These are phyloP conservation scores for Citrullus mucosospermus DNA, from an alignment of 306 rosid genomes.

Conservation along the genomic window DNA sequence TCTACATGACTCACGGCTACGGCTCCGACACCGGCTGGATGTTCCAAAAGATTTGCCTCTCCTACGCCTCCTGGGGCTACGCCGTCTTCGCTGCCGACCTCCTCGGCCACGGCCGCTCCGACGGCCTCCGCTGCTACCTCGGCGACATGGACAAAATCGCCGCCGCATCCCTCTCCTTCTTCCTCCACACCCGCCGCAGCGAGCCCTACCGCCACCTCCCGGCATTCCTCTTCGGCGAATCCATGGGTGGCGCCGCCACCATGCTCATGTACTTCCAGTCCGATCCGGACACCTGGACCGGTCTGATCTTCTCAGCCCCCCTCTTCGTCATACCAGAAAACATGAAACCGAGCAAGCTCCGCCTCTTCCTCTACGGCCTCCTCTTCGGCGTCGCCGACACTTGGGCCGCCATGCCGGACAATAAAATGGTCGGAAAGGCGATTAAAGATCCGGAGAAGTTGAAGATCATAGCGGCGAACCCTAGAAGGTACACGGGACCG, in stretches of 20 bases:
- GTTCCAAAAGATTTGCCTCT: constrained; percentile 82
- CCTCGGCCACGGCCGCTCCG: constrained; percentile 90
- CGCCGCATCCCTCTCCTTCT: constrained; percentile 54
- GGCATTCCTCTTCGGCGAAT: constrained; percentile 88
- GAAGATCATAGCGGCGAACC: constrained; percentile 72
- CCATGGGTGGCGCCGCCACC: constrained; percentile 77
- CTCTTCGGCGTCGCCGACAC: constrained; percentile 84
- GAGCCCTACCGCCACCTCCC: constrained; percentile 41
- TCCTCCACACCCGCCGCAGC: constrained; percentile 47
- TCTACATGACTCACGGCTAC: constrained; percentile 85
- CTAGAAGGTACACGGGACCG: constrained; percentile 72
- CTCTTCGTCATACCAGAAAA: constrained; percentile 84
- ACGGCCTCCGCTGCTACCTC: constrained; percentile 79
- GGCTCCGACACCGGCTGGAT: constrained; percentile 99
- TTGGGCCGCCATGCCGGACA: constrained; percentile 93
- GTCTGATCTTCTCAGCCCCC: constrained; percentile 83
- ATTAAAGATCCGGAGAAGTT: constrained; percentile 69
- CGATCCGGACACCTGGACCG: constrained; percentile 68
- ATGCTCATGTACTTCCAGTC: constrained; percentile 78
- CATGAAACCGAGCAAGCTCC: constrained; percentile 69
- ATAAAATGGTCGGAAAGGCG: constrained; percentile 87
- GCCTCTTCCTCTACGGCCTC: constrained; percentile 52
- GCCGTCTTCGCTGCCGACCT: constrained; percentile 92
- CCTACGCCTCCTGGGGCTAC: constrained; percentile 75
- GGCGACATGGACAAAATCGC: constrained; percentile 77